A percentile compares a stretch with the other conserved stretches of the same genome.
Conservation (phyloP, 768 basidiomycete genomes). For the Rhodocollybia butyracea region DNA sequence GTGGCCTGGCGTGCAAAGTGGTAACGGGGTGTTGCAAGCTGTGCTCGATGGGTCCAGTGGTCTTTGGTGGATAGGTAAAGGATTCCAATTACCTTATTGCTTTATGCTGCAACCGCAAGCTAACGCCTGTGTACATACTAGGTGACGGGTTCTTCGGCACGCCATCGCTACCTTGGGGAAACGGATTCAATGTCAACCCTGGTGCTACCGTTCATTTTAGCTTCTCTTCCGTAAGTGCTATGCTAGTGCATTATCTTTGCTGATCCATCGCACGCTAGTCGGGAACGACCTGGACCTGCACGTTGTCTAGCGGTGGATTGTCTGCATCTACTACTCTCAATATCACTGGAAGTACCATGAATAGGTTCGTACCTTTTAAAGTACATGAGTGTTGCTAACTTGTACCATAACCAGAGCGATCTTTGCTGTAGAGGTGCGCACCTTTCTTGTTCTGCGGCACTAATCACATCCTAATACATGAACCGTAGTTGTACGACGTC, state of each 20-base stretch:
- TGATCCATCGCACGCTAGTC: slow-evolving; percentile 10
- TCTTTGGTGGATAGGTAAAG: slow-evolving; percentile 24
- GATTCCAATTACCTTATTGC: neutral
- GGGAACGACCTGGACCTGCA: slow-evolving; percentile 23
- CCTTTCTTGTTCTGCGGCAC: neutral
- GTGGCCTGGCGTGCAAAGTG: slow-evolving; percentile 25
- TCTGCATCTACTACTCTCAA: slow-evolving; percentile 20
- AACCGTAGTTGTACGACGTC: slow-evolving; percentile 17
- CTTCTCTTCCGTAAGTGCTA: slow-evolving; percentile 12
- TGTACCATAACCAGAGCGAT: slow-evolving; percentile 15
- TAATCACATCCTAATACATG: neutral
- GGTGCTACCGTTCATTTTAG: slow-evolving; percentile 21
- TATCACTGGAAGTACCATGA: slow-evolving; percentile 23
- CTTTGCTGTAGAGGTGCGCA: slow-evolving; percentile 22
- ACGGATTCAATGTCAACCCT: slow-evolving; percentile 25
- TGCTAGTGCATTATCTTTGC: neutral
- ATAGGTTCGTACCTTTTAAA: slow-evolving; percentile 13
- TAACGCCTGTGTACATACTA: neutral
- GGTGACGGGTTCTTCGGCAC: slow-evolving; percentile 26
- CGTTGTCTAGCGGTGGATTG: slow-evolving; percentile 21
- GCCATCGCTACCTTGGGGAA: slow-evolving; percentile 24
- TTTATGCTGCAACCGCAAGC: neutral
- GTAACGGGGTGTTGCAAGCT: slow-evolving; percentile 23
- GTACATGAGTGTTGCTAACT: neutral
- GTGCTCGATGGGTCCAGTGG: slow-evolving; percentile 25